Conservation (phyloP, 2,329 filamentous ascomycete species). For the Colletotrichum sp. region DNA sequence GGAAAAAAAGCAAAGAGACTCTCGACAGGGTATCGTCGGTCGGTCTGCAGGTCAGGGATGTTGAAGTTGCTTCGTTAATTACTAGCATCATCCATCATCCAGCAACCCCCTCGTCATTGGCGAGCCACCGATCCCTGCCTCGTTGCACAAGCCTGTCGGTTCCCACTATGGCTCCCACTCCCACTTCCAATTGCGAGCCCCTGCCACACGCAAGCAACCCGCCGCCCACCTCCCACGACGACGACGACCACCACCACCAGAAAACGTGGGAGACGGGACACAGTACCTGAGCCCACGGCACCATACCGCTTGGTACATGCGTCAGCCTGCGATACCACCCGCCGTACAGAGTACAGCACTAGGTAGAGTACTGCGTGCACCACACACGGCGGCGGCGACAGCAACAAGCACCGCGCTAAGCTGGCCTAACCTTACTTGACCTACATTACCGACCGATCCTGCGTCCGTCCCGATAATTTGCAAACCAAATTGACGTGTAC, state of each 20-base stretch:
- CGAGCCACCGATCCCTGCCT: slow-evolving; percentile 1
- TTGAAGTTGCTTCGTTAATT: slow-evolving; percentile 7
- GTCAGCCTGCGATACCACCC: not conserved
- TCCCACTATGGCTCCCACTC: slow-evolving; percentile 17
- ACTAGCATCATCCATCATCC: slow-evolving; percentile 11
- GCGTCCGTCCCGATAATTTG: slow-evolving; percentile 3
- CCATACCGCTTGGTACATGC: not conserved
- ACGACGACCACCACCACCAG: not conserved
- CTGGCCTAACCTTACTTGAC: slow-evolving; percentile 7
- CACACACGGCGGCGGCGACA: not conserved
- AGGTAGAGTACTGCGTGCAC: not conserved
- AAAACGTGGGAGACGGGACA: not conserved
- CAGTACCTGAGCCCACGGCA: not conserved
- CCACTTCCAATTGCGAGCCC: slow-evolving; percentile 1
- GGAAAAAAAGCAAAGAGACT: not conserved
- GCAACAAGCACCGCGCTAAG: slow-evolving; percentile 1
- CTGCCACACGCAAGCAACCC: slow-evolving; percentile 3
- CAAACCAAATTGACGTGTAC: not conserved
- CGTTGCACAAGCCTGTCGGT: slow-evolving; percentile 21
- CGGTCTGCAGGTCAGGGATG: not conserved
- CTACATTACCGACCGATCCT: slow-evolving; percentile 12
- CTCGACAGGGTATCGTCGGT: not conserved
- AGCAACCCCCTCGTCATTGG: not conserved
- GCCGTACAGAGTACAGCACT: not conserved
- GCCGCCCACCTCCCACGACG: not conserved